Base-by-base conservation (phyloP, 2,329 filamentous ascomycete species). In the Ploettnerulaceae sp. region DNA sequence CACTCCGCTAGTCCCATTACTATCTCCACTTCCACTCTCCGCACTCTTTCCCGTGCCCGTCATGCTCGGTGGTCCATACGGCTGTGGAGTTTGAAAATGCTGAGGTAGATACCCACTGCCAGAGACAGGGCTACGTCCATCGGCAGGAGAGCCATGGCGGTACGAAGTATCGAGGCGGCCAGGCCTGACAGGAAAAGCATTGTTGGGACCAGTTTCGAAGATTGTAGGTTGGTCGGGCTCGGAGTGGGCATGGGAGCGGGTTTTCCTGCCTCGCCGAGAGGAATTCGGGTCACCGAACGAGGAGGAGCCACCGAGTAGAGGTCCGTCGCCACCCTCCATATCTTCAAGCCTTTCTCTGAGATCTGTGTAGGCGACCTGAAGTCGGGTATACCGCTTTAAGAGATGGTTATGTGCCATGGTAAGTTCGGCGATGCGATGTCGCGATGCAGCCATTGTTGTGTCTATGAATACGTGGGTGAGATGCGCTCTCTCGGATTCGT, bases 371-470 rank as follows among this genome's bases (percentile, higher is more conserved):
- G 67, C 67, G 55, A 71, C 65, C 41, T 74, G 67, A 1, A 79
- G 64, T 25, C 75, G 71, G 1, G 71, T 74, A 53, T 73, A 72
- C 36, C 71, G 68, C 34, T 72, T 67, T 7, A 75, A 62, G 4
- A 80, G 62, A 22, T 69, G 67, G 20, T 69, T 69, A 54, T 79
- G 71, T 3, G 72, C 69, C 55, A 73, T 76, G 54, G 76, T 73
- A 26, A 77, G 58, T 31, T 72, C 69, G 3, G 66, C 60, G 22
- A 77, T 63, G 41, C 72, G 74, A 20, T 28, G 31, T 24, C 51
- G 48, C 7, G 47, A 55, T 4, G 45, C 52, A 28, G 50, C 47
- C 15, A 59, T 28, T 12, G 52, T 49, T 2, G 44, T 42, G 9
- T 61, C 58, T 7, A 62, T 24, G 17, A 56, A 21, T 5, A 52